A percentile compares a stretch with the other conserved stretches of the same genome.
phyloP scores from a whole-genome alignment of 805 yeast genomes.

The Metschnikowia reukaufii region DNA sequence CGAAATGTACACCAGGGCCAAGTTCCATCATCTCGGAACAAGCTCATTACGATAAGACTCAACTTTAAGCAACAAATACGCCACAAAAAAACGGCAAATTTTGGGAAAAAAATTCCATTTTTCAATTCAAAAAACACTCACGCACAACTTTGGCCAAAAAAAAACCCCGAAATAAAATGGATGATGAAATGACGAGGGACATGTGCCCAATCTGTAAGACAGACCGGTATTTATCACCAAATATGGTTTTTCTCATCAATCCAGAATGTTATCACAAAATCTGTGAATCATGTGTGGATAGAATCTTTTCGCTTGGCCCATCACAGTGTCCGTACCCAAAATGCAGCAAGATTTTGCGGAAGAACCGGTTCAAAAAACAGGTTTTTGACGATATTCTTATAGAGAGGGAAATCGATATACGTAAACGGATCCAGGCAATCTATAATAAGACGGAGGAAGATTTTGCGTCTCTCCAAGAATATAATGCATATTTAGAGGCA shows the following conservation, averaged over 20 bases:
- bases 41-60: background rate
- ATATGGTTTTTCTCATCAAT: conserved; percentile 86
- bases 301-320: conserved; percentile 92
- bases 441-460: conserved; percentile 81
- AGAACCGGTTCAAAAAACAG: conserved; percentile 88
- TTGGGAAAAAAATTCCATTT: too few relatives aligned
- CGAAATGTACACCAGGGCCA: background rate
- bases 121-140: background rate
- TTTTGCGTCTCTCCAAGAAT: conserved; percentile 59
- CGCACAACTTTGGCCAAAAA: background rate
- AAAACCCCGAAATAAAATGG: conserved; percentile 10
- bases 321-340: conserved; percentile 94
- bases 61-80: background rate
- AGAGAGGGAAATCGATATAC: conserved; percentile 88
- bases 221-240: conserved; percentile 89
- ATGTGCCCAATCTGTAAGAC: conserved; percentile 98
- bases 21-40: background rate
- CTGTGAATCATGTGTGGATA: conserved; percentile 94
- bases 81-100: background rate
- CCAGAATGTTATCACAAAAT: conserved; percentile 98
- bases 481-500: conserved; percentile 77
- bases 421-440: conserved; percentile 72
- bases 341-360: conserved; percentile 83
- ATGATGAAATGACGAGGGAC: conserved; percentile 59
- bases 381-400: conserved; percentile 87